These are phyloP conservation scores for Mortierella antarctica DNA, from an alignment of 192 early-diverging fungal species.

Conservation along the genomic window DNA sequence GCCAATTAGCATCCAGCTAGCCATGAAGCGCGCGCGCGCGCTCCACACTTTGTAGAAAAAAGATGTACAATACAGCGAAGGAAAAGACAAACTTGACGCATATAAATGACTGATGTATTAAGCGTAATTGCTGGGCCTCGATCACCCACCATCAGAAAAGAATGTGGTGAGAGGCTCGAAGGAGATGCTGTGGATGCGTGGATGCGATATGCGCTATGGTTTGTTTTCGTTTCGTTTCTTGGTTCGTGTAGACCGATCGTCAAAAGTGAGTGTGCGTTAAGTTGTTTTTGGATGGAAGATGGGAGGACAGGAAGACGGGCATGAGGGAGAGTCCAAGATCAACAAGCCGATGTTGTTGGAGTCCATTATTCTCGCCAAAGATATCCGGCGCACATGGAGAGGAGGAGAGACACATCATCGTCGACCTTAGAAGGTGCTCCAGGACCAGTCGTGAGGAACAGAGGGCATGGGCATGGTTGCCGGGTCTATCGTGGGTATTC, in stretches of 20 bases:
- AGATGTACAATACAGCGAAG: no score
- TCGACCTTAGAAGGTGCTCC: slow-evolving; percentile 42
- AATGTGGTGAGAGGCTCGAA: not conserved
- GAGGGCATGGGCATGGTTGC: slow-evolving; percentile 49
- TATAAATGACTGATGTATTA: not conserved
- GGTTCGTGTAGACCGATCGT: not conserved
- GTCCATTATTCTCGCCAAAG: not conserved
- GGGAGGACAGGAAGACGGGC: not conserved
- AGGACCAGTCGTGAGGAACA: slow-evolving; percentile 52
- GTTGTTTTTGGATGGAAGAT: not conserved
- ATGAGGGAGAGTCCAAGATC: not conserved
- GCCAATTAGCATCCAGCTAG: no score
- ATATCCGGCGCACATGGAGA: no score
- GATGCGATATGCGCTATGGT: no score
- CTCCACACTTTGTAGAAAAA: not conserved
- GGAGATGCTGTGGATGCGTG: no score
- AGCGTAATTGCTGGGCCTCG: not conserved
- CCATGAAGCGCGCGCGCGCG: not conserved
- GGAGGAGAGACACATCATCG: not conserved
- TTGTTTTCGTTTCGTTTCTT: no score
- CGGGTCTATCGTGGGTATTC: slow-evolving; percentile 6
- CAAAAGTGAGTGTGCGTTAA: not conserved
- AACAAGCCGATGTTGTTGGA: not conserved
- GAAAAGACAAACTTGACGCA: not conserved
- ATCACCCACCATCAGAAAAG: not conserved